Evolutionary conservation across 768 basidiomycete genomes (phyloP).

Genomic region (Trametes meyenii): DNA sequence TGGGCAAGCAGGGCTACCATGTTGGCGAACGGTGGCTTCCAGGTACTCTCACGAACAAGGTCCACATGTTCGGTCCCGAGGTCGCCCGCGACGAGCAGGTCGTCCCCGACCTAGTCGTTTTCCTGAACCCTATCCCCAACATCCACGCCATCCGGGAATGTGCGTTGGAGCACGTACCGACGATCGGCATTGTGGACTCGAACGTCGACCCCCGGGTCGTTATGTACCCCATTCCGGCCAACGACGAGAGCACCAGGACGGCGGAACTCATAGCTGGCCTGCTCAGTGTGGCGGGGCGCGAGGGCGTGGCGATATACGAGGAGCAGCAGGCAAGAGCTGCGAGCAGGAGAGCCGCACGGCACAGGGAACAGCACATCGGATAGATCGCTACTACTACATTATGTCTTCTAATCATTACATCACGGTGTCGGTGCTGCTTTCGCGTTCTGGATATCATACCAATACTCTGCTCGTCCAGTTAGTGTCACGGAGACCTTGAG

Average conservation of each 20-base stretch:
- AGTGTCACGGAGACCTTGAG: slow-evolving; percentile 17
- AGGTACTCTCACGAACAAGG: slow-evolving; percentile 90
- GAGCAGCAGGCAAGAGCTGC: slow-evolving; percentile 32
- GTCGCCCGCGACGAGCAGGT: slow-evolving; percentile 55
- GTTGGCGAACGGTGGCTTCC: slow-evolving; percentile 92
- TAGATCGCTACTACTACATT: slow-evolving; percentile 21
- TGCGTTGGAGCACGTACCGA: slow-evolving; percentile 86
- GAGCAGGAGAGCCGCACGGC: slow-evolving; percentile 9
- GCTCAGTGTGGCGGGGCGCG: slow-evolving; percentile 84
- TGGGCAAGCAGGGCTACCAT: slow-evolving; percentile 81
- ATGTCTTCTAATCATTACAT: slow-evolving; percentile 20
- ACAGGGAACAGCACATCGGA: slow-evolving; percentile 6
- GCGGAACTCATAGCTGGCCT: slow-evolving; percentile 91
- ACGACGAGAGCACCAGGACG: slow-evolving; percentile 90
- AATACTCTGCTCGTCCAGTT: slow-evolving; percentile 54
- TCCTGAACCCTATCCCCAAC: slow-evolving; percentile 89
- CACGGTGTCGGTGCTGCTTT: slow-evolving; percentile 9
- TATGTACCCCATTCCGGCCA: slow-evolving; percentile 98
- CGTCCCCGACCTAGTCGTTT: slow-evolving; percentile 84
- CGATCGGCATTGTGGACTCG: slow-evolving; percentile 92
- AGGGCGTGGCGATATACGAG: slow-evolving; percentile 57
- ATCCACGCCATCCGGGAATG: slow-evolving; percentile 90
- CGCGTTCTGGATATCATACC: slow-evolving; percentile 62
- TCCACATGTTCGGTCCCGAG: slow-evolving; percentile 68
- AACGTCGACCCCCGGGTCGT: slow-evolving; percentile 95